These are phyloP conservation scores for Canna indica DNA, from an alignment of 176 grass and related monocot genomes.

Conservation along the genomic window DNA sequence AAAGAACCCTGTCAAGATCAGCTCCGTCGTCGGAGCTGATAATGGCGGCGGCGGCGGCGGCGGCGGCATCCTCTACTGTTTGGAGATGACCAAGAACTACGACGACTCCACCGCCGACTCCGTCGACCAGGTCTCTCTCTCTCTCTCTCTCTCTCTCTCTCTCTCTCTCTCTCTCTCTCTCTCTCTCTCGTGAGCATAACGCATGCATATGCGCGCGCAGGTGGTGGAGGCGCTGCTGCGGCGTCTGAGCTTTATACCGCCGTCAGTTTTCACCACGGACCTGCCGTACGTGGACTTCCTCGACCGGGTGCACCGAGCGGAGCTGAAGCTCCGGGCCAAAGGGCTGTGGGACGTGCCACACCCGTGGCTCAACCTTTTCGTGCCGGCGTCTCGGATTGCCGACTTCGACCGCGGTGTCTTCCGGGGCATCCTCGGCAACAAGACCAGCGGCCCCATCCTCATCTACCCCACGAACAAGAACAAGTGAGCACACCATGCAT, in stretches of 20 bases:
- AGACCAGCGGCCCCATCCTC: slow-evolving; percentile 77
- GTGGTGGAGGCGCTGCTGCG: slow-evolving; percentile 62
- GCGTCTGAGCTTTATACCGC: slow-evolving; percentile 55
- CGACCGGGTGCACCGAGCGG: slow-evolving; percentile 83
- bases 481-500: slow-evolving; percentile 34
- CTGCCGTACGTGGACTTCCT: slow-evolving; percentile 83
- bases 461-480: slow-evolving; percentile 97
- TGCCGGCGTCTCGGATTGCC: slow-evolving; percentile 73
- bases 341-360: slow-evolving; percentile 92
- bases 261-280: slow-evolving; percentile 85
- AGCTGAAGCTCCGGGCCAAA: slow-evolving; percentile 67
- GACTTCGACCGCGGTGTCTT: slow-evolving; percentile 87
- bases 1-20: slow-evolving; percentile 78
- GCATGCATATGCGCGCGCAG: slow-evolving; percentile 13
- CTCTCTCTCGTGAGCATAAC: background rate
- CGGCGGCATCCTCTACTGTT: slow-evolving; percentile 69
- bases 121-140: slow-evolving; percentile 50
- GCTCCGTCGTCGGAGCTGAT: slow-evolving; percentile 51
- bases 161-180: no score
- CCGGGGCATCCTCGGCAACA: slow-evolving; percentile 56
- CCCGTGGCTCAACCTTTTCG: slow-evolving; percentile 97
- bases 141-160: no score
- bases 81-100: slow-evolving; percentile 90
- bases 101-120: slow-evolving; percentile 43
- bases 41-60: slow-evolving; percentile 19